Base-by-base conservation (phyloP, 768 basidiomycete genomes). In the Thelephora ganbajun region DNA sequence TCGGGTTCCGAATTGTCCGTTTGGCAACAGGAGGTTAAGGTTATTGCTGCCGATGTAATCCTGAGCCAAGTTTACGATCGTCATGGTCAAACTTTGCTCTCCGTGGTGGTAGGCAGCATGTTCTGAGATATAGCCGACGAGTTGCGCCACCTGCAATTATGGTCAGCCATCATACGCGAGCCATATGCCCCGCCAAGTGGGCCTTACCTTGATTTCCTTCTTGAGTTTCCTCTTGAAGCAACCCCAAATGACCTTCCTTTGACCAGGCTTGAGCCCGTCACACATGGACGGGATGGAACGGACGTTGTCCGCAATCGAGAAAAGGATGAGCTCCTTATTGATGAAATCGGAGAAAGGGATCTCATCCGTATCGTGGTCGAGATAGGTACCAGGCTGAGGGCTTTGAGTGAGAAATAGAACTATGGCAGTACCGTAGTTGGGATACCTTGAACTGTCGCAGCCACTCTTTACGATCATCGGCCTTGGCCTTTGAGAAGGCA, bases 401-500 rank as follows among this genome's bases (percentile, higher is more conserved):
- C 9, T 4, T 9, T 30, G 4, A 9, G 26, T 30, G 26, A 14
- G 44, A 37, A 23, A 35, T 47, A 34, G 11, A 18, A n/a, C 26
- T 30, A 36, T 35, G 13, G 35, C 23, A 22, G 11, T 18, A 33
- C 7, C 19, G 39, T 18, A 18, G 33, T 26, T 5, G 43, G 47
- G 66, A 48, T 56, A 84, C 91, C 71, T 77, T 90, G 68, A 91
- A 94, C 51, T 89, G 82, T 19, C 96, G 76, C 11, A 99, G 68
- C 96, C 96, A 99, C 49, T 99, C 96, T 63, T 99, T 98, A 46
- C 96, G 82, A 2, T 97, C 92, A 50, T 99, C 96, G 0, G 92
- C 88, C 60, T 94, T 97, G 73, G 97, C 98, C 77, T 98, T 99
- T 70, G 90, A 97, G 72, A 99, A 99, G 0, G 96, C 96, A 48